Evolutionary conservation across 2,329 filamentous ascomycete genomes (phyloP).

Genomic region (Sporothrix sp.): DNA sequence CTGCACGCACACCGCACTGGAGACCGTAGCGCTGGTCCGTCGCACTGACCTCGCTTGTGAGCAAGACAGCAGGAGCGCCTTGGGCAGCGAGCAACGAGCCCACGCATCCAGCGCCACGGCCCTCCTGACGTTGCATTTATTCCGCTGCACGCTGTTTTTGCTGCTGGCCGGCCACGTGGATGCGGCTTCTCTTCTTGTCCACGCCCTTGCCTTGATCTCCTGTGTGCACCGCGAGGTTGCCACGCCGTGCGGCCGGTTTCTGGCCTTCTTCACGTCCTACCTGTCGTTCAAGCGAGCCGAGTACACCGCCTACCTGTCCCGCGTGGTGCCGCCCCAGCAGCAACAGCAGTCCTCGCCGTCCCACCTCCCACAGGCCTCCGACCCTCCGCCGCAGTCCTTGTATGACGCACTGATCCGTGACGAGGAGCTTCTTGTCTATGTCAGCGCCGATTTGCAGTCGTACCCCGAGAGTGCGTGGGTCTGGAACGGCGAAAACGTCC

Average conservation of each 20-base stretch:
- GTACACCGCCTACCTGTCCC: conserved; percentile 29
- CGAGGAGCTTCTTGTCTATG: conserved; percentile 81
- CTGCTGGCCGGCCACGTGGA: conserved; percentile 65
- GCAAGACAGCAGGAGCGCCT: no score
- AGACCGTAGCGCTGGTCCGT: conserved; percentile 67
- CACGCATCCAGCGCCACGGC: conserved; percentile 49
- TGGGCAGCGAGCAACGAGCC: no score
- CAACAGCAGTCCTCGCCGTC: conserved; percentile 20
- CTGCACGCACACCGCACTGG: conserved; percentile 63
- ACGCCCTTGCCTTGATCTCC: conserved; percentile 60
- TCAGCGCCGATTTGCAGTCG: conserved; percentile 77
- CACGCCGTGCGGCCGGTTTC: conserved; percentile 63
- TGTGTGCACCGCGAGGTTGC: conserved; percentile 47
- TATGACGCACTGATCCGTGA: conserved; percentile 46
- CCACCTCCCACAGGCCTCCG: not conserved
- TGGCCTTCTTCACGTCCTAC: conserved; percentile 68
- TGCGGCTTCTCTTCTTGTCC: conserved; percentile 61
- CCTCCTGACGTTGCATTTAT: conserved; percentile 73
- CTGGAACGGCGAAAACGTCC: conserved; percentile 52
- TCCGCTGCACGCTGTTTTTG: conserved; percentile 75
- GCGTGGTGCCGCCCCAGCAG: conserved; percentile 24
- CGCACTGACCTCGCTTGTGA: conserved; percentile 29
- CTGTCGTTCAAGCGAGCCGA: conserved; percentile 44
- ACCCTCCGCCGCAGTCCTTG: conserved; percentile 13
- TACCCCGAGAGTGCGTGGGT: conserved; percentile 72